Evolutionary conservation across 208 protist species (phyloP), one percentile per base, ranked within the genome.

Genomic region (Leishmania mexicana): DNA sequence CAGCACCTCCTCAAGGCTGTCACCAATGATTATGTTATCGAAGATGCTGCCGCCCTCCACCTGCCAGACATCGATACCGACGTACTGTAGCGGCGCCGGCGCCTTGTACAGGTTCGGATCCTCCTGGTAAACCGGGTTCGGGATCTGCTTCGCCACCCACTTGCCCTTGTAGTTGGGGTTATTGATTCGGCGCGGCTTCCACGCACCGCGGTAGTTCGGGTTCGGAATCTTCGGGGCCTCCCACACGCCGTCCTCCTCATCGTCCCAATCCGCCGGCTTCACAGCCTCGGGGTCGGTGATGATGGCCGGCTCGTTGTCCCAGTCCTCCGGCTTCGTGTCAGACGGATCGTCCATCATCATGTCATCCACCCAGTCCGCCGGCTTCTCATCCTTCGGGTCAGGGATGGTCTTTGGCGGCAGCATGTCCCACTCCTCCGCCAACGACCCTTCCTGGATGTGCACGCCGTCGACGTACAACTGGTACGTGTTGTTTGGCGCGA

Each of bases 51-150:
- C 98, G 49, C 91, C 87, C 92, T 99, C 96, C 72, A 99, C 97
- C 87, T 99, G 96, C 98, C 98, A 99, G 28, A 99, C 81, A 71
- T 99, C 98, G 70, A 99, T 93, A 72, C 96, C 98, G 57, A 99
- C 88, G 80, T 89, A 85, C 82, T 87, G 82, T 76, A 98, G 86
- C 64, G 95, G 90, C 35, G 86, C 77, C 17, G 84, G 81, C 49
- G 80, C 78, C 79, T 83, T 79, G 87, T 97, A 97, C n/a, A 99
- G 88, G 58, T 91, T 78, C 7, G 83, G 57, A 81, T 98, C 94
- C 19, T 75, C 75, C 76, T 86, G 84, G 90, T 96, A 99, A 11
- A 92, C 90, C 38, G 98, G 97, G 89, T 99, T 99, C 42, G 78
- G 78, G 78, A 99, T 97, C 83, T 90, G 72, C 79, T 90, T 89